phyloP scores from a whole-genome alignment of 139 green algal species.

The Trebouxia sp. region DNA sequence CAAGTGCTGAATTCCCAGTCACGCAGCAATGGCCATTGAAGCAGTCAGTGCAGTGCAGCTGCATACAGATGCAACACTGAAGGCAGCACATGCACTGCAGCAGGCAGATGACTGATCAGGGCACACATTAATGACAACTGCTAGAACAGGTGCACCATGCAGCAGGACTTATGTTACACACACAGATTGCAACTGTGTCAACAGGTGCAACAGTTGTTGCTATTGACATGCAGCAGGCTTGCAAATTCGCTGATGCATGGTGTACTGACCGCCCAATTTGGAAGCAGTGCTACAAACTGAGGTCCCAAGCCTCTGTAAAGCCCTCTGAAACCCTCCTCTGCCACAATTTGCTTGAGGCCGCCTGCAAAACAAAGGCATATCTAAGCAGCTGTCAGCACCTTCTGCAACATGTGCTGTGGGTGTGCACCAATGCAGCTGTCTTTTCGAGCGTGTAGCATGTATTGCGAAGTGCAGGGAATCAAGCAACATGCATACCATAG shows the following conservation, averaged over 20 bases:
- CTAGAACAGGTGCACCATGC: too few relatives aligned
- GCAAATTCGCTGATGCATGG: too few relatives aligned
- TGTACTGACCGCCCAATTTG: conserved; percentile 97
- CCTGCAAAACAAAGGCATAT: conserved; percentile 38
- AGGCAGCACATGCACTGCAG: too few relatives aligned
- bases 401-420: neutral
- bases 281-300: conserved; percentile 93
- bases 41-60: too few relatives aligned
- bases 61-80: too few relatives aligned
- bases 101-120: too few relatives aligned
- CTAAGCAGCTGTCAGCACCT: neutral
- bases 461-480: neutral
- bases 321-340: conserved; percentile 77
- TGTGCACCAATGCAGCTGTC: neutral
- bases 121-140: too few relatives aligned
- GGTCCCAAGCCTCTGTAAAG: conserved; percentile 92
- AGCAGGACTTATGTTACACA: too few relatives aligned
- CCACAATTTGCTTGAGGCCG: conserved; percentile 78
- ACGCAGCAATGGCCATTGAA: neutral
- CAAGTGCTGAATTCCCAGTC: neutral
- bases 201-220: too few relatives aligned
- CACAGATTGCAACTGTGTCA: too few relatives aligned
- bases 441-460: neutral
- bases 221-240: too few relatives aligned
- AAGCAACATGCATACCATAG: neutral